Conservation (phyloP, 2,329 filamentous ascomycete species). For the Ophiosphaerella narmari region DNA sequence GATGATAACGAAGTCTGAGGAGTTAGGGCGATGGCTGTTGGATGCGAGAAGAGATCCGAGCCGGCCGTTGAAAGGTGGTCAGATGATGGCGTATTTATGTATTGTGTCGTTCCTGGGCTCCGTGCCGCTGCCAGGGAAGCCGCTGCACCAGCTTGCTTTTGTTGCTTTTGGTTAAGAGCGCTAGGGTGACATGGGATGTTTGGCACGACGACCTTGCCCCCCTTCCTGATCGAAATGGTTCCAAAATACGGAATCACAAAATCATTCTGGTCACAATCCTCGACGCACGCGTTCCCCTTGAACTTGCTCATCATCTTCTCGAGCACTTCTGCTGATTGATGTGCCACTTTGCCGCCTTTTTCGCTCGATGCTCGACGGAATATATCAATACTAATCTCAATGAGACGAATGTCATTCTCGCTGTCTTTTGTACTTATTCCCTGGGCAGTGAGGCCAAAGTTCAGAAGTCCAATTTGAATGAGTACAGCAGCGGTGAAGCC, state of each 20-base stretch:
- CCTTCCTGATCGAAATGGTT: slow-evolving; percentile 45
- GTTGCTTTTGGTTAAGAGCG: slow-evolving; percentile 1
- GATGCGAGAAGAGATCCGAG: slow-evolving; percentile 17
- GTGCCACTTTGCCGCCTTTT: slow-evolving; percentile 48
- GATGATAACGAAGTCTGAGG: slow-evolving; percentile 19
- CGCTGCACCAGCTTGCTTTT: neutral
- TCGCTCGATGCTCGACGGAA: slow-evolving; percentile 48
- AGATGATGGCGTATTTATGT: slow-evolving; percentile 17
- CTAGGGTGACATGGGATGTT: neutral
- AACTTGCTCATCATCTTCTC: slow-evolving; percentile 44
- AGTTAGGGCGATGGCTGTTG: slow-evolving; percentile 15
- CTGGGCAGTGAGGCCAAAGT: slow-evolving; percentile 30
- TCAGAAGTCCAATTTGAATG: slow-evolving; percentile 50
- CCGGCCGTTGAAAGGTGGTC: slow-evolving; percentile 9
- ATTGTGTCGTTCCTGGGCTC: neutral
- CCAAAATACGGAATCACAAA: slow-evolving; percentile 50
- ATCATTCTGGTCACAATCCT: slow-evolving; percentile 23
- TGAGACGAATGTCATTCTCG: slow-evolving; percentile 43
- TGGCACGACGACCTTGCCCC: slow-evolving; percentile 23
- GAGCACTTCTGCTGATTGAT: slow-evolving; percentile 45
- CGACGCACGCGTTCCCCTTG: slow-evolving; percentile 15
- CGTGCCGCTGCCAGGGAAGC: neutral
- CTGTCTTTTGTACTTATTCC: slow-evolving; percentile 29
- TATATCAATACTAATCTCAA: slow-evolving; percentile 49
- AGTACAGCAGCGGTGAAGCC: slow-evolving; percentile 53